These are phyloP conservation scores for Anisodus tanguticus DNA, from an alignment of 257 asterid species.

Conservation along the genomic window DNA sequence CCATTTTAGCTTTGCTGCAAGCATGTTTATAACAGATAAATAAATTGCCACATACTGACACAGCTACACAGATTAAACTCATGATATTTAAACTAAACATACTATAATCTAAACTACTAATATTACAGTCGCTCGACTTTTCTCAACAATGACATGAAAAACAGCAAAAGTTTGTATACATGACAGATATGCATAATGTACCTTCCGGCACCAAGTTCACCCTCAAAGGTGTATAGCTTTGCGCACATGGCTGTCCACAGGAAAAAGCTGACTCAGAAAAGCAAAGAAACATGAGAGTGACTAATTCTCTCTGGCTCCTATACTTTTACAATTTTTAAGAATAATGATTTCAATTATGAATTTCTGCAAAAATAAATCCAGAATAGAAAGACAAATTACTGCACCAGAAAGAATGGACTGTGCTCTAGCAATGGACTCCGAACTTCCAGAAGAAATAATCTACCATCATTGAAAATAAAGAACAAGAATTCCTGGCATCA, in stretches of 20 bases:
- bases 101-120: neutral
- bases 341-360: slow-evolving; percentile 19
- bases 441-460: slow-evolving; percentile 81
- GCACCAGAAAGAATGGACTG: slow-evolving; percentile 83
- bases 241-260: slow-evolving; percentile 76
- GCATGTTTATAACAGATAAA: slow-evolving; percentile 1
- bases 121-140: neutral
- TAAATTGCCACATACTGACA: neutral
- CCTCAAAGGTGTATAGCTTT: slow-evolving; percentile 67
- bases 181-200: slow-evolving; percentile 39
- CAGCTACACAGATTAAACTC: neutral
- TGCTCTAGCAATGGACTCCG: slow-evolving; percentile 66
- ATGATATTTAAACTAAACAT: neutral
- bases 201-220: slow-evolving; percentile 92
- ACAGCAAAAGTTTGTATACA: slow-evolving; percentile 2
- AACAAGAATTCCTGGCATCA: slow-evolving; percentile 35
- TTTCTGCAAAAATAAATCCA: slow-evolving; percentile 29
- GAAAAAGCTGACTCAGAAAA: slow-evolving; percentile 40
- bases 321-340: neutral
- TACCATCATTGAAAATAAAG: slow-evolving; percentile 46
- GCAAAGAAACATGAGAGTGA: slow-evolving; percentile 15
- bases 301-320: neutral
- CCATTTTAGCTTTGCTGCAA: slow-evolving; percentile 85
- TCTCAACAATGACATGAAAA: neutral
- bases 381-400: slow-evolving; percentile 37